Base-by-base conservation (phyloP, 225 moss, liverwort and hornwort species). In the Polytrichum formosum region DNA sequence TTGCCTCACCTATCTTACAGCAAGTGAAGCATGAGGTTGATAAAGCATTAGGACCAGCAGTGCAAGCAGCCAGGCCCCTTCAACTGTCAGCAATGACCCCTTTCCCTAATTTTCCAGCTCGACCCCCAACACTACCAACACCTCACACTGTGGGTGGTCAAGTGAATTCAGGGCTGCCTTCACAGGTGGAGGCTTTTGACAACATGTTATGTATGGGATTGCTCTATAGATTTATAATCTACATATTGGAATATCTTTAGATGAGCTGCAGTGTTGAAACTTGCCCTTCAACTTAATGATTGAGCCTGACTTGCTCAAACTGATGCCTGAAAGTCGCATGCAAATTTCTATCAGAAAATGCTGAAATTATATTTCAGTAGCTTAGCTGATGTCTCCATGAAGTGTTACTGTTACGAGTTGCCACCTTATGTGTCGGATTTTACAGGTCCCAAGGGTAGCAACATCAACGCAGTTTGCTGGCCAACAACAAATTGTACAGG, bases 11-110 rank as follows among this genome's bases (percentile, higher is more conserved):
- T 33, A 80, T 65, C 75, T 71, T 81, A 61, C 83, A 89, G 70
- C 86, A 81, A 77, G 83, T 76, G 73, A 89, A 86, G 74, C 81
- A 82, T 70, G 89, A 89, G 75, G 80, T 78, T 55, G 86, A 89
- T 31, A 89, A 86, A 74, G 76, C 81, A 28, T 79, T 78, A 30
- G 81, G 70, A 56, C 69, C 82, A 68, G 65, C 55, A 46, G 46
- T 16, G 16, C 84, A 77, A 75, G 72, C 77, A 65, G 81, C 29
- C 64, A 75, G 79, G 28, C 79, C 84, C 75, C 71, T 75, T 61
- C 84, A 77, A 69, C 56, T 73, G 26, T 67, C 88, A 64, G 73
- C 63, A 18, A 60, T 78, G 26, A 70, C 37, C 56, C 16, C 84
- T 74, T 79, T 82, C 25, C 66, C 73, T 31, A 77, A 75, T 62